Evolutionary conservation across 2,329 filamentous ascomycete genomes (phyloP), one percentile per base, ranked within the genome.

Genomic region (Clarireedia paspali): DNA sequence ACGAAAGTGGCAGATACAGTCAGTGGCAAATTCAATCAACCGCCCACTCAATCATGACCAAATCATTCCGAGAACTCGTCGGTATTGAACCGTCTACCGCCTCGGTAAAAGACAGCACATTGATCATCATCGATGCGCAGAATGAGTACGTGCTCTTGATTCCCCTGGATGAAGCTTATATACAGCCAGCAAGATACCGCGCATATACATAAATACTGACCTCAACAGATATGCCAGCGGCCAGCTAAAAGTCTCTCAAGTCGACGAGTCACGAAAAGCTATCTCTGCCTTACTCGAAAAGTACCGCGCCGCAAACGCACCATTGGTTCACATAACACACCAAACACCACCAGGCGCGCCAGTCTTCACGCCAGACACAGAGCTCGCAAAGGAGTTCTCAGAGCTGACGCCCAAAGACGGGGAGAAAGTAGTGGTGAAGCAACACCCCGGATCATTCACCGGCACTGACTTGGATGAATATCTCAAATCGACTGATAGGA

Each of bases 81-180:
- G 83, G 83, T 56, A 71, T 77, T 12, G 66, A 73, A 9, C 75
- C 77, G 24, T 81, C 79, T 14, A 79, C 77, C 0, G 83, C 45
- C 2, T 20, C 20, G 20, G 20, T 20, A 20, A 20, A 20, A 3
- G 82, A 87, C 70, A 82, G 78, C 60, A 77, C 78, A 2, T 75
- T 88, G 46, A 70, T 88, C 63, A 86, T 88, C 69, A 83, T 87
- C 65, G 84, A 88, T 66, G 84, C 84, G 1, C 85, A 88, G 64
- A 87, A 87, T 65, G 85, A 88, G 70, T 87, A 84, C 60, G 70
- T 20, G 2, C 2, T 20, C 20, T 20, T 20, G 20, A 20, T 20
- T 20, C 20, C 20, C 20, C 20, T 20, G 20, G 20, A 20, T 56
- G 10, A 27, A 27, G 26, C 26, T 27, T 27, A 5, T 27, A 27